phyloP scores from a whole-genome alignment of 2,329 filamentous ascomycete species.

The Aspergillus niger region DNA sequence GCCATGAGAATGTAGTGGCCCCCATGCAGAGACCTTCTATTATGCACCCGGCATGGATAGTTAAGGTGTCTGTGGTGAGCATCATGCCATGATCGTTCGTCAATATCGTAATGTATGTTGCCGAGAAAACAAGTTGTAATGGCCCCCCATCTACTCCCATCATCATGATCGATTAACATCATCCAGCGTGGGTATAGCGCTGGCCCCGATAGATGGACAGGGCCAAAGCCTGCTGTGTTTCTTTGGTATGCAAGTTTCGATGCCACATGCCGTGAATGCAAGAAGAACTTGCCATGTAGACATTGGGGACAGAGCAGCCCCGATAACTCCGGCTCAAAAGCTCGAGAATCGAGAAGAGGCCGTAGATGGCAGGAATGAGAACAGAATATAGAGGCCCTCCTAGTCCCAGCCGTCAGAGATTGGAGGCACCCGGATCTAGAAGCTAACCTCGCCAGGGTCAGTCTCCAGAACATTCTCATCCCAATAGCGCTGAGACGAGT shows the following conservation, averaged over 20 bases:
- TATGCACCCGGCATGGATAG: conserved; percentile 28
- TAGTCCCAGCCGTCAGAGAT: neutral
- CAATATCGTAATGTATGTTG: conserved; percentile 23
- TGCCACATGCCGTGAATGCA: conserved; percentile 16
- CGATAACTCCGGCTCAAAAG: conserved; percentile 21
- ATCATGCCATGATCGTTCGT: conserved; percentile 25
- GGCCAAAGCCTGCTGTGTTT: conserved; percentile 17
- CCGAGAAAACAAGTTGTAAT: conserved; percentile 13
- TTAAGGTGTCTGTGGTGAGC: conserved; percentile 8
- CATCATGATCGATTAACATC: conserved; percentile 20
- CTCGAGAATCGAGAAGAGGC: conserved; percentile 6
- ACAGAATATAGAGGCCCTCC: conserved; percentile 3
- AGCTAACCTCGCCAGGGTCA: conserved; percentile 48
- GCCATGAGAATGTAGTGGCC: conserved; percentile 20
- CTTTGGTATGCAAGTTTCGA: conserved; percentile 22
- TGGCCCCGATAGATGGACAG: conserved; percentile 10
- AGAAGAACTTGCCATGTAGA: conserved; percentile 8
- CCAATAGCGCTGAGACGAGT: conserved; percentile 38
- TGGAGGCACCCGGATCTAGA: conserved; percentile 25
- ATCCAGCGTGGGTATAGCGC: conserved; percentile 13
- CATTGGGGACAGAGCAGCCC: conserved; percentile 15
- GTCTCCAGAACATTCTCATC: conserved; percentile 47
- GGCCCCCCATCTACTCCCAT: conserved; percentile 7
- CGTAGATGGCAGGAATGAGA: conserved; percentile 8
- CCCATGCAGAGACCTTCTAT: conserved; percentile 13